A percentile compares a stretch with the other conserved stretches of the same genome.
Evolutionary conservation across 164 flowering plant species (phyloP).

Genomic region (Vitis amurensis): DNA sequence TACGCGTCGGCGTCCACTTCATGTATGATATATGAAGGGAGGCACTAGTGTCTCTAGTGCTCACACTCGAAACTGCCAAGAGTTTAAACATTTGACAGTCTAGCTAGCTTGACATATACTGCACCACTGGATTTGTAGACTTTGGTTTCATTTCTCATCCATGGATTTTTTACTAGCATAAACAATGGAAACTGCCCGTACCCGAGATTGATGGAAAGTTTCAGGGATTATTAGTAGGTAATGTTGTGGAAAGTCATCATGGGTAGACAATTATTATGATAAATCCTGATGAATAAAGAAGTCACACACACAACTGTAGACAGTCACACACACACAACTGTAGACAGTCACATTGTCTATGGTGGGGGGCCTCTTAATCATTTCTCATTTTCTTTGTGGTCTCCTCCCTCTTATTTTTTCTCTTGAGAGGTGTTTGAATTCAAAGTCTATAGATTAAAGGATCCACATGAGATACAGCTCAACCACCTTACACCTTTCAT

Average conservation of each 20-base stretch:
- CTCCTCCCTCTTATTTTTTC: not conserved
- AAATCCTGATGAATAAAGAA: constrained; percentile 7
- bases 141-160: not conserved
- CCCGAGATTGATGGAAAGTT: constrained; percentile 14
- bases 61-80: too few species aligned
- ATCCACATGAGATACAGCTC: too few species aligned
- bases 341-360: constrained; percentile 11
- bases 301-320: not conserved
- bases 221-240: constrained; percentile 11
- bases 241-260: constrained; percentile 7
- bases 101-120: too few species aligned
- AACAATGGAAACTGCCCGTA: not conserved
- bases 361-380: constrained; percentile 23
- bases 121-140: too few species aligned
- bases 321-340: not conserved
- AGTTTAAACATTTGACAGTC: too few species aligned
- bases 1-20: not conserved
- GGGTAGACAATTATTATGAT: not conserved
- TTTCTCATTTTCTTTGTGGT: constrained; percentile 3
- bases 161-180: not conserved
- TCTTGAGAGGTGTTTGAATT: too few species aligned
- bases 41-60: too few species aligned
- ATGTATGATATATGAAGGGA: too few species aligned
- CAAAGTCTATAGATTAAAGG: too few species aligned
- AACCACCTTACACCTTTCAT: not conserved